Conservation (phyloP, 2,329 filamentous ascomycete genomes). For the Botrytis fabae region DNA sequence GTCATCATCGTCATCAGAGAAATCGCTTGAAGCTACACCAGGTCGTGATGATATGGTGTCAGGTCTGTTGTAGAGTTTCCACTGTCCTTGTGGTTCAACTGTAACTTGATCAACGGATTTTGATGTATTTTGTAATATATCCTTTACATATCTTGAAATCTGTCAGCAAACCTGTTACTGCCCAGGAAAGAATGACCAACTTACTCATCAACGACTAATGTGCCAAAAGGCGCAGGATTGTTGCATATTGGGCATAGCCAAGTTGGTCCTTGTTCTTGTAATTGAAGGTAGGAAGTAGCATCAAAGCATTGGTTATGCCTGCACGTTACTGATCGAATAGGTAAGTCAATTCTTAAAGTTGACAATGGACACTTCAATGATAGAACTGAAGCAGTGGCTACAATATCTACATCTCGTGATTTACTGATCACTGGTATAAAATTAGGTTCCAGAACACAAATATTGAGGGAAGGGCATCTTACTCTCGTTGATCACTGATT, state of each 20-base stretch:
- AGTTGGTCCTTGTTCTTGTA: conserved; percentile 94
- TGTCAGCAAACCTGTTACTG: conserved; percentile 26
- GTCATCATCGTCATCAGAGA: conserved; percentile 47
- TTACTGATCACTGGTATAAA: conserved; percentile 68
- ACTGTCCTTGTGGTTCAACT: conserved; percentile 83
- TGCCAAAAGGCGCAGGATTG: conserved; percentile 77
- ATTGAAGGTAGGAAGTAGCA: conserved; percentile 83
- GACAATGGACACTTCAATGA: conserved; percentile 92
- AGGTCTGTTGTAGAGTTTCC: conserved; percentile 51
- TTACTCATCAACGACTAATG: conserved; percentile 83
- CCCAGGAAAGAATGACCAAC: conserved; percentile 39
- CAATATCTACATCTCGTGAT: conserved; percentile 84
- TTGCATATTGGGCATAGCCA: conserved; percentile 97
- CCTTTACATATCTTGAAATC: conserved; percentile 70
- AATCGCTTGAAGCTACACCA: conserved; percentile 38
- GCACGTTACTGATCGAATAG: conserved; percentile 77
- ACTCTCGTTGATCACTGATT: conserved; percentile 83
- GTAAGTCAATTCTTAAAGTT: conserved; percentile 75
- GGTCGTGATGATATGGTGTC: conserved; percentile 28
- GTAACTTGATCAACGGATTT: conserved; percentile 78
- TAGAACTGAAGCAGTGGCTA: conserved; percentile 82
- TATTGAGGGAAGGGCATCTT: conserved; percentile 42
- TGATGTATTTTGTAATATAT: conserved; percentile 76
- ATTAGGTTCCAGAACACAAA: conserved; percentile 11
- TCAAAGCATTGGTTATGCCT: conserved; percentile 95